phyloP scores from a whole-genome alignment of 371 early-diverging fungal species.

The Mucor plumbeus region DNA sequence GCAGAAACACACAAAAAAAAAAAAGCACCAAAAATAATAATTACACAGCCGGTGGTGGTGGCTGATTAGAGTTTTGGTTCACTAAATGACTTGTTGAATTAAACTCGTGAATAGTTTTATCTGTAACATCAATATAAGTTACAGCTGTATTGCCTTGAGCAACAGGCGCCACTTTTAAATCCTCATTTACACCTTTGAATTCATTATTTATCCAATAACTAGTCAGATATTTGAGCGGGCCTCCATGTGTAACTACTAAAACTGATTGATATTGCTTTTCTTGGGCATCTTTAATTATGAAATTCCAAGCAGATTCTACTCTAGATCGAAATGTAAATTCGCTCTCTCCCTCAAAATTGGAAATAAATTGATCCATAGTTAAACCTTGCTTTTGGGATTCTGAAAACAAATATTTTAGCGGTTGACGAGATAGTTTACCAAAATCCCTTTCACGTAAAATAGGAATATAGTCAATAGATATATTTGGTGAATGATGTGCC shows the following conservation, averaged over 20 bases:
- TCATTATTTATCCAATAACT: slow-evolving; percentile 30
- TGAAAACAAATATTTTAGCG: slow-evolving; percentile 13
- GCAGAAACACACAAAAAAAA: neutral
- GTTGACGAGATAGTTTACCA: slow-evolving; percentile 35
- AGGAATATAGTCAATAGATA: slow-evolving; percentile 22
- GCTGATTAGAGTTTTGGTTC: neutral
- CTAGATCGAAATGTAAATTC: slow-evolving; percentile 25
- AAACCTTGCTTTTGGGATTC: slow-evolving; percentile 16
- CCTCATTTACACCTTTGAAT: slow-evolving; percentile 2
- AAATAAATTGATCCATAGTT: slow-evolving; percentile 21
- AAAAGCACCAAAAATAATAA: no score
- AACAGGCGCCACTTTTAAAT: neutral
- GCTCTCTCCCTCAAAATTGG: slow-evolving; percentile 35
- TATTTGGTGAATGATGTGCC: slow-evolving; percentile 20
- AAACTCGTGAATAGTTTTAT: slow-evolving; percentile 21
- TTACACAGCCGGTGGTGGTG: slow-evolving; percentile 29
- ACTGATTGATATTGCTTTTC: slow-evolving; percentile 24
- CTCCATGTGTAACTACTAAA: slow-evolving; percentile 51
- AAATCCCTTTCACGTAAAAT: slow-evolving; percentile 43
- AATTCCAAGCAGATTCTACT: slow-evolving; percentile 27
- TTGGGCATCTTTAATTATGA: slow-evolving; percentile 29
- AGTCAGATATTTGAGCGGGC: slow-evolving; percentile 31
- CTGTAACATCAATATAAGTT: slow-evolving; percentile 20
- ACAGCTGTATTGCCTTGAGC: slow-evolving; percentile 51
- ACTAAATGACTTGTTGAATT: slow-evolving; percentile 35